Evolutionary conservation across 1,284 basidiomycete genomes (phyloP).

Genomic region (Moesziomyces sp.): DNA sequence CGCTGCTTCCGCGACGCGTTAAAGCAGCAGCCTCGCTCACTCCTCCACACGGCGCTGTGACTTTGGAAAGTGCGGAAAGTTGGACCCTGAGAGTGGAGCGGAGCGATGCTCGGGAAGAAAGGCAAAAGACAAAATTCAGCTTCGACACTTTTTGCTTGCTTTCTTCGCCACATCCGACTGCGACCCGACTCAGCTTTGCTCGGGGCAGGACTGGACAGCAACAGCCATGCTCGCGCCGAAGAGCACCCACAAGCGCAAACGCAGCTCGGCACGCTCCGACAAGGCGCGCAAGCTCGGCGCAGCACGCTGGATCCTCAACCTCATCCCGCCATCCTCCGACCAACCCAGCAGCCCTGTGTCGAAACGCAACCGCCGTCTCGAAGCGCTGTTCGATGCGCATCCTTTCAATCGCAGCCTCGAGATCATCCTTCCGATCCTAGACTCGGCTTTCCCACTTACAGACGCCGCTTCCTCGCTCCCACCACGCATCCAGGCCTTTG

Average conservation of each 20-base stretch:
- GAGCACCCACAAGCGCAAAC: conserved; percentile 64
- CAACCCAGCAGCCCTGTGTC: neutral
- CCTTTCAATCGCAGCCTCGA: conserved; percentile 59
- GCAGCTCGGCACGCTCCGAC: conserved; percentile 60
- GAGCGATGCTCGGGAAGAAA: too few relatives aligned
- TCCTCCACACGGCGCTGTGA: too few relatives aligned
- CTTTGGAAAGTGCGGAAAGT: too few relatives aligned
- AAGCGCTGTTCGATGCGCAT: conserved; percentile 37
- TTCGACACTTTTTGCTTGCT: too few relatives aligned
- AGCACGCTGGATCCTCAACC: conserved; percentile 38
- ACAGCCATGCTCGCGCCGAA: conserved; percentile 36
- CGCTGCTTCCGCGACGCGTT: too few relatives aligned
- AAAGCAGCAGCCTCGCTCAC: too few relatives aligned
- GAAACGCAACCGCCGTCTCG: conserved; percentile 1
- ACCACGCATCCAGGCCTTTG: conserved; percentile 6
- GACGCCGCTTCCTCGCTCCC: conserved; percentile 11
- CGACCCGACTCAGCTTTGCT: too few relatives aligned
- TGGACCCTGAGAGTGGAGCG: too few relatives aligned
- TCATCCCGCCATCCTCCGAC: conserved; percentile 8
- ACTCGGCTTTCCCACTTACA: neutral
- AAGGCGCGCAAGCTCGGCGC: conserved; percentile 36
- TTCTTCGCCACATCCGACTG: too few relatives aligned
- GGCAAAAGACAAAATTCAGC: too few relatives aligned
- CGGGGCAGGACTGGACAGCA: too few relatives aligned
- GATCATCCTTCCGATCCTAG: conserved; percentile 34